A percentile compares a stretch with the other conserved stretches of the same genome.
These are phyloP conservation scores for Thalassiosira profunda DNA, from an alignment of 108 stramenopile species.

Conservation along the genomic window DNA sequence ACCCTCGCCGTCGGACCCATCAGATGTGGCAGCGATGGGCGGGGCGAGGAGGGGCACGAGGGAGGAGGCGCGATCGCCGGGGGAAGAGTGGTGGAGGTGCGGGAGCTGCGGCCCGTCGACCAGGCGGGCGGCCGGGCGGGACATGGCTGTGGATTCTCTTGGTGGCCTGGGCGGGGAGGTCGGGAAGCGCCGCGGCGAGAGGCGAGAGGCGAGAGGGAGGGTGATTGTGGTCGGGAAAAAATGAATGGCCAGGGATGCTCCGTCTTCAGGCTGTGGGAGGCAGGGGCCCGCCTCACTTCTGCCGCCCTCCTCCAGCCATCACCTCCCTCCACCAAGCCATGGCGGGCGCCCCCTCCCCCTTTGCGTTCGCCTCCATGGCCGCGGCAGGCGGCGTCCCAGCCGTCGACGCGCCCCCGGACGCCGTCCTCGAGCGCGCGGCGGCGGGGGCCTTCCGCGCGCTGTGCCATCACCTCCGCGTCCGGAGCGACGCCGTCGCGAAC, in stretches of 20 bases:
- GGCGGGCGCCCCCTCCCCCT: slow-evolving; percentile 1
- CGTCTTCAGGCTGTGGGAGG: too few relatives aligned
- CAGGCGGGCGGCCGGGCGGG: not conserved
- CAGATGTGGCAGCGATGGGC: not conserved
- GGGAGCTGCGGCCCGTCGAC: slow-evolving; percentile 18
- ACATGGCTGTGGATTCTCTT: too few relatives aligned
- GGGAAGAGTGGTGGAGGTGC: slow-evolving; percentile 20
- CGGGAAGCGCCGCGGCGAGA: too few relatives aligned
- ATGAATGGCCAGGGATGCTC: too few relatives aligned
- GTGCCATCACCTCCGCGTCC: slow-evolving; percentile 67
- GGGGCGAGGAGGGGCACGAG: slow-evolving; percentile 41
- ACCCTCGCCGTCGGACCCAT: not conserved
- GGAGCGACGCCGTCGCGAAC: slow-evolving; percentile 82
- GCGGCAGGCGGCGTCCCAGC: not conserved
- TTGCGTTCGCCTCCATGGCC: slow-evolving; percentile 7
- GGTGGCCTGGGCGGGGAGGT: too few relatives aligned
- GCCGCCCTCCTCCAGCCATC: too few relatives aligned
- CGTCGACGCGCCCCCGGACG: slow-evolving; percentile 13
- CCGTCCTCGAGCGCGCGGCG: slow-evolving; percentile 56
- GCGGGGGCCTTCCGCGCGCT: slow-evolving; percentile 79
- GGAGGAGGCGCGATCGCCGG: slow-evolving; percentile 15
- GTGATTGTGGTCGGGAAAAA: too few relatives aligned
- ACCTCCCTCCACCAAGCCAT: too few relatives aligned
- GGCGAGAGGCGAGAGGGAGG: too few relatives aligned
- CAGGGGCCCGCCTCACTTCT: too few relatives aligned